A percentile compares a stretch with the other conserved stretches of the same genome.
phyloP scores from a whole-genome alignment of 371 early-diverging fungal genomes.

The Zychaea mexicana region DNA sequence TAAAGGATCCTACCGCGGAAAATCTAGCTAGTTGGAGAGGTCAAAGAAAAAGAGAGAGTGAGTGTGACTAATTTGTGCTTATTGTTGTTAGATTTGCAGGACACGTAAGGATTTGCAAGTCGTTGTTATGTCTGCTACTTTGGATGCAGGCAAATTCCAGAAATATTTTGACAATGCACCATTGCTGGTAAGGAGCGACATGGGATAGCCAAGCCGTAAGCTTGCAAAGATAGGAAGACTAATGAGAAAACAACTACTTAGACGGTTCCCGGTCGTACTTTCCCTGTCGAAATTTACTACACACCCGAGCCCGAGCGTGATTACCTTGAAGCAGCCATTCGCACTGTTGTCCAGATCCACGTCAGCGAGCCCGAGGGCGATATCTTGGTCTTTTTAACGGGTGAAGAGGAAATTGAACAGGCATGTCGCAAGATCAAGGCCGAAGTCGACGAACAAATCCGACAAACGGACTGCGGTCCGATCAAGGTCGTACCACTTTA shows the following conservation, averaged over 20 bases:
- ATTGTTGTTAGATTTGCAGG: conserved; percentile 30
- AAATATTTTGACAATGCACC: conserved; percentile 82
- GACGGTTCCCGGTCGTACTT: conserved; percentile 86
- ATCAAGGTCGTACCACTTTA: conserved; percentile 89
- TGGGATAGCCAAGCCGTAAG: no score
- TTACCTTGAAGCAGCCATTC: conserved; percentile 86
- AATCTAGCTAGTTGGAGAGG: not conserved
- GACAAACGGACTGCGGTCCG: conserved; percentile 65
- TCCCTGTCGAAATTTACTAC: conserved; percentile 90
- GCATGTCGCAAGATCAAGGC: conserved; percentile 74
- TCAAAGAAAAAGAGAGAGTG: not conserved
- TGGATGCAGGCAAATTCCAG: conserved; percentile 89
- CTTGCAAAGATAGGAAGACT: not conserved
- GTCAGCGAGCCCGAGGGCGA: conserved; percentile 84
- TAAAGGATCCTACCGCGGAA: conserved; percentile 19
- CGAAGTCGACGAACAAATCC: conserved; percentile 65
- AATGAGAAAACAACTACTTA: conserved; percentile 8
- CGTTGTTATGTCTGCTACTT: conserved; percentile 93
- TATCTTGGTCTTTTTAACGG: conserved; percentile 90
- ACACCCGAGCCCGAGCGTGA: conserved; percentile 88
- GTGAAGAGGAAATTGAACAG: conserved; percentile 94
- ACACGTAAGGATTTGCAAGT: conserved; percentile 78
- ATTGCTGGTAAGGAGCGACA: conserved; percentile 36
- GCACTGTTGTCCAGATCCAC: conserved; percentile 87
- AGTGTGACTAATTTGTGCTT: not conserved